phyloP scores from a whole-genome alignment of 129 eudicot genomes.

The Mikania micrantha region DNA sequence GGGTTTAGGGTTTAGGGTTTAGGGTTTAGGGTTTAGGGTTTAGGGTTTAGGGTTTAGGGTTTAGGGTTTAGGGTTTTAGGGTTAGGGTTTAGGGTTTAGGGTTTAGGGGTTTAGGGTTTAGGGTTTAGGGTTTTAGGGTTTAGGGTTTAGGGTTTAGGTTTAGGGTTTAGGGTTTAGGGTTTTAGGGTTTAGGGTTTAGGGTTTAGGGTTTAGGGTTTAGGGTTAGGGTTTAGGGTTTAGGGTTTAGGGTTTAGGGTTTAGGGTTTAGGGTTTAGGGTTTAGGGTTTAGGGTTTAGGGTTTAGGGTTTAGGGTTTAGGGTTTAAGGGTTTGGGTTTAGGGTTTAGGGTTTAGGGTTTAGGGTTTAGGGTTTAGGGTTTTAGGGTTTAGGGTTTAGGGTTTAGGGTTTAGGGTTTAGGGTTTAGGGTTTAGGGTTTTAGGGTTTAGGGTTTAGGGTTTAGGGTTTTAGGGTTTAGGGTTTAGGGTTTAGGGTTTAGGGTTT shows the following conservation, averaged over 20 bases:
- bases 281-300: neutral
- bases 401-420: constrained; percentile 2
- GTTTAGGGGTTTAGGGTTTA: neutral
- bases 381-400: constrained; percentile 2
- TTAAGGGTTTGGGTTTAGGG: constrained; percentile 5
- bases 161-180: neutral
- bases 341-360: neutral
- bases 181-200: neutral
- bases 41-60: too few relatives aligned
- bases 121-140: neutral
- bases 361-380: neutral
- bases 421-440: constrained; percentile 3
- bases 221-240: neutral
- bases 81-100: neutral
- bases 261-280: constrained; percentile 4
- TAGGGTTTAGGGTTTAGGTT: neutral
- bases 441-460: neutral
- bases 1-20: neutral
- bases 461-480: neutral
- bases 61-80: neutral
- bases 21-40: neutral
- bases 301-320: neutral
- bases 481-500: neutral
- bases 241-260: neutral
- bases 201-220: neutral